Evolutionary conservation across 2,329 filamentous ascomycete species (phyloP).

Genomic region (Grosmannia penicillata): DNA sequence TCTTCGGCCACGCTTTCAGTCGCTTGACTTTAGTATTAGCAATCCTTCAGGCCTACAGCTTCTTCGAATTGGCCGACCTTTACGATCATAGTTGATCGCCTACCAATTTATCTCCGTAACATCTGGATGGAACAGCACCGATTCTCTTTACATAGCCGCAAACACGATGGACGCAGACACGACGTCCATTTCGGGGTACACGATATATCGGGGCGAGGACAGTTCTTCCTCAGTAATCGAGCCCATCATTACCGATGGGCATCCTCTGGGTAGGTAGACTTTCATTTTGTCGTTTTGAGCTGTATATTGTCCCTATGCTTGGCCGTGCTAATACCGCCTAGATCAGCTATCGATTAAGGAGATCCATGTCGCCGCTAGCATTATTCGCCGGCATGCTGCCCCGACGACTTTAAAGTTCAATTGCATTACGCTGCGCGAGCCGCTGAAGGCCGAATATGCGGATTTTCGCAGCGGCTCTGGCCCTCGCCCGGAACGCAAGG

Average conservation of each 20-base stretch:
- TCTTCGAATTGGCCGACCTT: too few relatives aligned
- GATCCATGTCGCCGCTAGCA: slow-evolving; percentile 43
- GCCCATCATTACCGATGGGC: slow-evolving; percentile 14
- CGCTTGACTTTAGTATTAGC: too few relatives aligned
- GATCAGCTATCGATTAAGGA: slow-evolving; percentile 40
- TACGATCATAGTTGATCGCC: not conserved
- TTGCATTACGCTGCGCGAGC: slow-evolving; percentile 72
- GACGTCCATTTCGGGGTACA: slow-evolving; percentile 28
- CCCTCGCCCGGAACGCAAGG: slow-evolving; percentile 44
- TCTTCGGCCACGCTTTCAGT: too few relatives aligned
- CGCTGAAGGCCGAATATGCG: slow-evolving; percentile 71
- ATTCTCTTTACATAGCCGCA: not conserved
- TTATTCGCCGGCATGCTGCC: slow-evolving; percentile 54
- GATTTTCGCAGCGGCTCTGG: slow-evolving; percentile 58
- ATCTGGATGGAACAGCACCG: slow-evolving; percentile 11
- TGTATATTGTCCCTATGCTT: slow-evolving; percentile 8
- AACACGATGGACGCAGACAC: slow-evolving; percentile 26
- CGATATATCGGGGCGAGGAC: slow-evolving; percentile 27
- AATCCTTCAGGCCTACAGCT: too few relatives aligned
- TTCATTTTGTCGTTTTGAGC: slow-evolving; percentile 8
- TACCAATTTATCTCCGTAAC: too few relatives aligned
- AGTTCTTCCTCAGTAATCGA: slow-evolving; percentile 19
- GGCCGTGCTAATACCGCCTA: too few relatives aligned
- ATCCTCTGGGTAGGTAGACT: slow-evolving; percentile 2
- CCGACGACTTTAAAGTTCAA: slow-evolving; percentile 66